Percentiles rank a stretch among this genome's conserved stretches.
Evolutionary conservation across 2,329 filamentous ascomycete species (phyloP).

Genomic region (Aspergillus sojae): DNA sequence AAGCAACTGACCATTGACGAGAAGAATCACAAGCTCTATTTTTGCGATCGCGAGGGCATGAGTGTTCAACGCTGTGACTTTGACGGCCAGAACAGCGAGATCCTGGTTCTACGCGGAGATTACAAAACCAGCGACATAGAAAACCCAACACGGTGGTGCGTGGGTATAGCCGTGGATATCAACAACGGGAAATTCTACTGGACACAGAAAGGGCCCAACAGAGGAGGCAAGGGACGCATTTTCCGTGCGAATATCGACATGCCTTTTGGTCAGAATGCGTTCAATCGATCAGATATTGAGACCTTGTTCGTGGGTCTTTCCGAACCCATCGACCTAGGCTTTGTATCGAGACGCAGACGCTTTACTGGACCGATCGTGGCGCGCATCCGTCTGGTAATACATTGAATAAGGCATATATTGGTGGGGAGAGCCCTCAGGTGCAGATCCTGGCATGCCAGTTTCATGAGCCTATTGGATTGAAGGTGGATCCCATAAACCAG

Average conservation of each 20-base stretch:
- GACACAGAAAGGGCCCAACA: slow-evolving; percentile 62
- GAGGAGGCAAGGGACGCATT: slow-evolving; percentile 56
- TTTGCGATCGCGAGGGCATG: slow-evolving; percentile 49
- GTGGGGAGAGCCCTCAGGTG: slow-evolving; percentile 14
- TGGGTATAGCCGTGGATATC: slow-evolving; percentile 57
- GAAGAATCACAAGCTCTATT: slow-evolving; percentile 36
- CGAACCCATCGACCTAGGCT: slow-evolving; percentile 59
- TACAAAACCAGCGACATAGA: too few species aligned
- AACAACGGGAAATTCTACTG: slow-evolving; percentile 56
- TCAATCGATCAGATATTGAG: slow-evolving; percentile 46
- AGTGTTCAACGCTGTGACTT: slow-evolving; percentile 39
- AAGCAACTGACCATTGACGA: slow-evolving; percentile 45
- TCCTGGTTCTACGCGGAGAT: slow-evolving; percentile 38
- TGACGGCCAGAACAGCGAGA: slow-evolving; percentile 38
- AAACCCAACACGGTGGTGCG: slow-evolving; percentile 49
- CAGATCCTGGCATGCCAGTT: slow-evolving; percentile 26
- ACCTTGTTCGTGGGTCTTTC: slow-evolving; percentile 50
- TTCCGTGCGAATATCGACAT: slow-evolving; percentile 53
- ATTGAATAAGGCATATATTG: slow-evolving; percentile 46
- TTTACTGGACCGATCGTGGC: slow-evolving; percentile 66
- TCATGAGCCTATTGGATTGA: slow-evolving; percentile 32
- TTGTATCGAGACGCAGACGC: slow-evolving; percentile 47
- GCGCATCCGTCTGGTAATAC: slow-evolving; percentile 59
- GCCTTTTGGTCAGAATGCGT: slow-evolving; percentile 36
- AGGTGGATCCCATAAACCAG: slow-evolving; percentile 21